phyloP scores from a whole-genome alignment of 2,329 filamentous ascomycete genomes.

The Penicillium sp. region DNA sequence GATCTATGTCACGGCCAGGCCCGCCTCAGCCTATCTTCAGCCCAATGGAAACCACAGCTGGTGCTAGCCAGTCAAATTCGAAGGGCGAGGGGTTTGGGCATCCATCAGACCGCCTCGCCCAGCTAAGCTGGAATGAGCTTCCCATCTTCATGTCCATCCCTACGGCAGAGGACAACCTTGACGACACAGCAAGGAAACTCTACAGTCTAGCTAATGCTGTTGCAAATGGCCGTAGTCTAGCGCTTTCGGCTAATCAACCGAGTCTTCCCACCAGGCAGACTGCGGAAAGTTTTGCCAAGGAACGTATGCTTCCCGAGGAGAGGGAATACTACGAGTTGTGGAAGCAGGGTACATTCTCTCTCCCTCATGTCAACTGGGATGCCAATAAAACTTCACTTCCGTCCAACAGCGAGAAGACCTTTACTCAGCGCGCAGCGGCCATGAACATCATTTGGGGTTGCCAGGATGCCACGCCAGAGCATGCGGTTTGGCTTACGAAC shows the following conservation, averaged over 20 bases:
- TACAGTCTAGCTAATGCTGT: constrained; percentile 7
- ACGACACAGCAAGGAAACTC: constrained; percentile 12
- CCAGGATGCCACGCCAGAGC: constrained; percentile 7
- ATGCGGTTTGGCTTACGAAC: constrained; percentile 30
- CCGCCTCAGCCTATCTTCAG: neutral
- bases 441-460: constrained; percentile 16
- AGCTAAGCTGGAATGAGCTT: constrained; percentile 19
- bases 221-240: constrained; percentile 5
- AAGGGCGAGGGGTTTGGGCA: neutral
- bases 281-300: constrained; percentile 15
- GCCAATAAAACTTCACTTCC: neutral
- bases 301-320: constrained; percentile 12
- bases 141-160: constrained; percentile 15
- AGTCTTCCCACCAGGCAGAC: neutral
- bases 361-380: constrained; percentile 13
- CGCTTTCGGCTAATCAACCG: neutral
- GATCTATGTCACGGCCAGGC: neutral
- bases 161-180: constrained; percentile 17
- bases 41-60: neutral
- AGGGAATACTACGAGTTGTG: constrained; percentile 10
- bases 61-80: neutral
- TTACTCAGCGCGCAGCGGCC: constrained; percentile 15
- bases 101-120: neutral
- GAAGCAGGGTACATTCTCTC: neutral
- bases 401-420: constrained; percentile 2